Conservation (phyloP, 2,329 filamentous ascomycete genomes). For the Aureobasidium sp. region DNA sequence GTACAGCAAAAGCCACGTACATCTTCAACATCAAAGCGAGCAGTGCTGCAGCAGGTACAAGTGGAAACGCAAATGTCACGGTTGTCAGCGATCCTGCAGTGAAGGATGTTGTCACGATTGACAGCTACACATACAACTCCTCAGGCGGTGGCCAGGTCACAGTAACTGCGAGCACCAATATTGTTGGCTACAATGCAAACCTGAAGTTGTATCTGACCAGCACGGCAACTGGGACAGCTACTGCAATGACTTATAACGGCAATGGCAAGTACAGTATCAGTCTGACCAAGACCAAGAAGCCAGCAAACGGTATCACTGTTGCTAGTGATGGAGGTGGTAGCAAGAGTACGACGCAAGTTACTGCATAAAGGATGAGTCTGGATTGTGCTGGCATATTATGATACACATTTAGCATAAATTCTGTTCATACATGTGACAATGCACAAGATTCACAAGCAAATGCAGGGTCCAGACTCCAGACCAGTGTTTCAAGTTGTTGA, state of each 20-base stretch:
- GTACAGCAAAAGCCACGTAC: slow-evolving; percentile 22
- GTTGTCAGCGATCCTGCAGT: slow-evolving; percentile 24
- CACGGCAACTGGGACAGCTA: slow-evolving; percentile 20
- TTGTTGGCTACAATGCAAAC: slow-evolving; percentile 27
- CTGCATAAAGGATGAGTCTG: not conserved
- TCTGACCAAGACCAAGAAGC: slow-evolving; percentile 24
- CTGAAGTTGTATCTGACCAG: slow-evolving; percentile 27
- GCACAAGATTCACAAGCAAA: not conserved
- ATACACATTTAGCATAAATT: not conserved
- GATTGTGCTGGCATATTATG: not conserved
- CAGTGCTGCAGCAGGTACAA: slow-evolving; percentile 23
- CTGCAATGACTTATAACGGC: slow-evolving; percentile 21
- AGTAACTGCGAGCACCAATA: slow-evolving; percentile 30
- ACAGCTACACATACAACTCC: slow-evolving; percentile 29
- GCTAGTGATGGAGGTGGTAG: slow-evolving; percentile 17
- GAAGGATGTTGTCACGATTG: slow-evolving; percentile 27
- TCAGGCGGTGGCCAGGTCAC: slow-evolving; percentile 27
- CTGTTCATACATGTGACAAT: not conserved
- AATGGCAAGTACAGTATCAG: slow-evolving; percentile 27
- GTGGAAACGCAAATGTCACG: slow-evolving; percentile 25
- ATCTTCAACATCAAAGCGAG: slow-evolving; percentile 27
- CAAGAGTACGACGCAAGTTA: not conserved
- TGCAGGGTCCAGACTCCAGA: not conserved
- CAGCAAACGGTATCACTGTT: slow-evolving; percentile 19
- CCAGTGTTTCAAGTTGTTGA: not conserved